Evolutionary conservation across 768 basidiomycete genomes (phyloP), one percentile per base, ranked within the genome.

Genomic region (Xerocomellus intermedius): DNA sequence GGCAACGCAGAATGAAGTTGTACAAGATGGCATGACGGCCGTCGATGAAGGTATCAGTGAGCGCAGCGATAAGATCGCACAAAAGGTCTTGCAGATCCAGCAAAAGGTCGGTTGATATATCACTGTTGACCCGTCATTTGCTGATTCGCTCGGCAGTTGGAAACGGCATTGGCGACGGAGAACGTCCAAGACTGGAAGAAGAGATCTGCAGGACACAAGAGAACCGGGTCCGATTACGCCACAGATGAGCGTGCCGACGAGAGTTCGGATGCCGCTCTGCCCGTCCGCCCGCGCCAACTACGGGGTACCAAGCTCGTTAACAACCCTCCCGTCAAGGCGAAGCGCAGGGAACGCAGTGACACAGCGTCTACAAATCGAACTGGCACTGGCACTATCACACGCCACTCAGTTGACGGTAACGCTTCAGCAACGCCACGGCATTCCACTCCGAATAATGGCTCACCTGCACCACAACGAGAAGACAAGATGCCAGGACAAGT

Each of bases 81-180:
- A 89, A 68, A 92, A 94, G 70, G 89, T 97, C 43, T 65, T 89
- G 45, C 84, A 89, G 70, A 95, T 97, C 55, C 93, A 96, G 73
- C 85, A 89, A 60, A 96, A 95, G 83, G 94, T 93, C 42, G 51
- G 77, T 70, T 24, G 26, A 32, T n/a, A 21, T 46, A 5, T 49
- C n/a, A n/a, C 24, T 21, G 3, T 47, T 39, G 42, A 12, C 17
- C 24, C 19, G 17, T 21, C 21, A 50, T 50, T 33, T 39, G 14
- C 33, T 67, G 35, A 65, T 41, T 48, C n/a, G 52, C 19, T 38
- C 36, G 24, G 47, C 56, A 94, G 91, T 76, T 94, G 52, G 92
- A 93, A 69, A 79, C 76, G 36, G 91, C 91, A 5, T 72, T 93
- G 42, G 77, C 83, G 12, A 72, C 82, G 8, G 89, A 91, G 36